Conservation (phyloP, 2,329 filamentous ascomycete genomes). For the Diaporthe longicolla region DNA sequence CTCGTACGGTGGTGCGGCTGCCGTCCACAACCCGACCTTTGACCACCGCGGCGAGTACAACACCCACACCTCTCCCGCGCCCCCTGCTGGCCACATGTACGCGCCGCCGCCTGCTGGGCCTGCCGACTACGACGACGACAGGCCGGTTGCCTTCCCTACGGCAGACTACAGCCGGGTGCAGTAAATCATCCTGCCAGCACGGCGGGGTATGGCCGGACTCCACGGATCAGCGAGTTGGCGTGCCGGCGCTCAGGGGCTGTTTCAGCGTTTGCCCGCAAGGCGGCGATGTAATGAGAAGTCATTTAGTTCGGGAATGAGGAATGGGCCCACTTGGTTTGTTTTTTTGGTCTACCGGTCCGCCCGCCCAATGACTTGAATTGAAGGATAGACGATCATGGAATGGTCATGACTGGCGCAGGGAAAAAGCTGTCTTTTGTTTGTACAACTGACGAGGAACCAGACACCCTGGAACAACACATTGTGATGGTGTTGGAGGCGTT, state of each 20-base stretch:
- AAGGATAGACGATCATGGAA: slow-evolving; percentile 31
- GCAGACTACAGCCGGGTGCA: slow-evolving; percentile 70
- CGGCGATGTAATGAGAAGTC: slow-evolving; percentile 26
- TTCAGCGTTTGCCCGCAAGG: slow-evolving; percentile 5
- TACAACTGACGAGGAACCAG: slow-evolving; percentile 24
- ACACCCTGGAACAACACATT: slow-evolving; percentile 29
- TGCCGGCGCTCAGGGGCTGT: background rate
- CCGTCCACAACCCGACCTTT: slow-evolving; percentile 59
- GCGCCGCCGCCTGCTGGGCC: slow-evolving; percentile 54
- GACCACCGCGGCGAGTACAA: slow-evolving; percentile 66
- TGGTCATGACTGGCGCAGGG: slow-evolving; percentile 37
- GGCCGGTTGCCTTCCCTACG: slow-evolving; percentile 68
- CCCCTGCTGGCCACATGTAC: slow-evolving; percentile 51
- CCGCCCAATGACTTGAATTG: slow-evolving; percentile 8
- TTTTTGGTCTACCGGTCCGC: slow-evolving; percentile 6
- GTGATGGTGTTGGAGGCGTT: slow-evolving; percentile 43
- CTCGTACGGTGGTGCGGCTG: slow-evolving; percentile 43
- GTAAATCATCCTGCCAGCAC: slow-evolving; percentile 44
- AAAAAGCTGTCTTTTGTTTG: slow-evolving; percentile 36
- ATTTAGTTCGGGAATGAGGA: slow-evolving; percentile 11
- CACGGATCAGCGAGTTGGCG: background rate
- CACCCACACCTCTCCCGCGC: slow-evolving; percentile 45
- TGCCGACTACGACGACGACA: slow-evolving; percentile 61
- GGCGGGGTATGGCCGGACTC: background rate
- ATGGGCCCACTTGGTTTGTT: background rate